Evolutionary conservation across 345 rosid species (phyloP).

Genomic region (Ceriops zippeliana): DNA sequence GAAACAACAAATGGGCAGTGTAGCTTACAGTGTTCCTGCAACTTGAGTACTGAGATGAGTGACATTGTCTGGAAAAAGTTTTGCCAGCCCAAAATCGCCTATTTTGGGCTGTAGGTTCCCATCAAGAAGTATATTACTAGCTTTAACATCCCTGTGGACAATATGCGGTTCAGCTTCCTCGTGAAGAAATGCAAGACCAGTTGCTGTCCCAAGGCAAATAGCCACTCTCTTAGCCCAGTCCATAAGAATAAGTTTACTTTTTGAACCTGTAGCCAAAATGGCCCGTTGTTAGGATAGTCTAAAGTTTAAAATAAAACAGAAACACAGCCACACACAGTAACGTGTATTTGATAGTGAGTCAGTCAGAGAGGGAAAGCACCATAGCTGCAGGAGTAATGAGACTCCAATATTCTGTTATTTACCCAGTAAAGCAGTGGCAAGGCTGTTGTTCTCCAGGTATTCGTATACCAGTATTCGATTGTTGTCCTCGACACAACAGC

Average conservation of each 20-base stretch:
- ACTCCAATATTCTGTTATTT: constrained; percentile 11
- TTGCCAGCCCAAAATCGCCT: constrained; percentile 77
- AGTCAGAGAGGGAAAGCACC: no score
- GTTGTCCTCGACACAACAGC: constrained; percentile 55
- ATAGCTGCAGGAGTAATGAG: not conserved
- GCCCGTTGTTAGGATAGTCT: constrained; percentile 8
- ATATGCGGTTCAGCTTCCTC: constrained; percentile 56
- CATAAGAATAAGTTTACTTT: constrained; percentile 40
- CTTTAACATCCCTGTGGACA: constrained; percentile 79
- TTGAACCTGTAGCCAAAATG: constrained; percentile 41
- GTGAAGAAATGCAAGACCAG: constrained; percentile 67
- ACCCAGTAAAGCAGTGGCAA: constrained; percentile 60
- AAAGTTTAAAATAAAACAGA: not conserved
- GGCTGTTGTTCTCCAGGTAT: constrained; percentile 68
- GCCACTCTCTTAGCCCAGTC: constrained; percentile 57
- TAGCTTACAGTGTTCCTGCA: constrained; percentile 71
- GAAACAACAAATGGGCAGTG: constrained; percentile 6
- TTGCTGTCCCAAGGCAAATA: constrained; percentile 61
- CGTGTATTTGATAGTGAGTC: no score
- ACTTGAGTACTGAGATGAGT: constrained; percentile 75
- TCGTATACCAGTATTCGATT: constrained; percentile 57
- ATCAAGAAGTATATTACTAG: constrained; percentile 72
- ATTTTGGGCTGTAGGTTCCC: constrained; percentile 55
- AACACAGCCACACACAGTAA: no score
- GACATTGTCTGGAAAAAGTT: constrained; percentile 68